A percentile compares a stretch with the other conserved stretches of the same genome.
These are phyloP conservation scores for Candida adriatica DNA, from an alignment of 805 yeast species.

Conservation along the genomic window DNA sequence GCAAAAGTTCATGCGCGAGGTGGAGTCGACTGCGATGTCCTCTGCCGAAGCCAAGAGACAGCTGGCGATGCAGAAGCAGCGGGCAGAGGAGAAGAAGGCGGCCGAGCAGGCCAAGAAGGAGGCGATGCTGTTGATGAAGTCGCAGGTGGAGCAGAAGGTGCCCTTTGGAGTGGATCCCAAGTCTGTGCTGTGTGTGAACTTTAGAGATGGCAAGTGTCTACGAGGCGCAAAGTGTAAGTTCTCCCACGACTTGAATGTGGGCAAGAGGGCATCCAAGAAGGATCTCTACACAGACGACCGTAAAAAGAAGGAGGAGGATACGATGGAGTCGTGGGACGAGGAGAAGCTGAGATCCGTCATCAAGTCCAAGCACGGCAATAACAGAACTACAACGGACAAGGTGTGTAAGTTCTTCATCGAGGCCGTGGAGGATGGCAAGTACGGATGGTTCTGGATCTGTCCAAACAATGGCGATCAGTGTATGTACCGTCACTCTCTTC, in stretches of 20 bases:
- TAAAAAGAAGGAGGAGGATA: conserved; percentile 60
- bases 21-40: conserved; percentile 48
- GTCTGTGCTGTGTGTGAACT: conserved; percentile 82
- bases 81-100: conserved; percentile 78
- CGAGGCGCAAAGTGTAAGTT: conserved; percentile 84
- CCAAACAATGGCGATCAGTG: conserved; percentile 92
- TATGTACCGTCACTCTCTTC: conserved; percentile 91
- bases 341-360: conserved; percentile 86
- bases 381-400: conserved; percentile 87
- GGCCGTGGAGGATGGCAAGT: conserved; percentile 94
- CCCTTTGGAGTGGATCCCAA: conserved; percentile 98
- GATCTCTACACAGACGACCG: conserved; percentile 91
- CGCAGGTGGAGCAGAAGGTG: conserved; percentile 71
- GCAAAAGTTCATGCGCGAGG: conserved; percentile 63
- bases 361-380: conserved; percentile 89
- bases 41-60: conserved; percentile 56
- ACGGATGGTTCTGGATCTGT: conserved; percentile 99
- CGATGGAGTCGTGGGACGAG: conserved; percentile 97
- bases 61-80: conserved; percentile 66
- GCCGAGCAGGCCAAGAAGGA: conserved; percentile 86
- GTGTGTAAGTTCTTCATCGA: conserved; percentile 92
- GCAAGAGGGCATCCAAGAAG: conserved; percentile 82
- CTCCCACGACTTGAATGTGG: conserved; percentile 81
- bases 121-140: conserved; percentile 69
- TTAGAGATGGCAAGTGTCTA: conserved; percentile 80